Percentiles rank a stretch among this genome's conserved stretches.
These are phyloP conservation scores for Cladosporium sp. DNA, from an alignment of 2,329 filamentous ascomycete species.

Conservation along the genomic window DNA sequence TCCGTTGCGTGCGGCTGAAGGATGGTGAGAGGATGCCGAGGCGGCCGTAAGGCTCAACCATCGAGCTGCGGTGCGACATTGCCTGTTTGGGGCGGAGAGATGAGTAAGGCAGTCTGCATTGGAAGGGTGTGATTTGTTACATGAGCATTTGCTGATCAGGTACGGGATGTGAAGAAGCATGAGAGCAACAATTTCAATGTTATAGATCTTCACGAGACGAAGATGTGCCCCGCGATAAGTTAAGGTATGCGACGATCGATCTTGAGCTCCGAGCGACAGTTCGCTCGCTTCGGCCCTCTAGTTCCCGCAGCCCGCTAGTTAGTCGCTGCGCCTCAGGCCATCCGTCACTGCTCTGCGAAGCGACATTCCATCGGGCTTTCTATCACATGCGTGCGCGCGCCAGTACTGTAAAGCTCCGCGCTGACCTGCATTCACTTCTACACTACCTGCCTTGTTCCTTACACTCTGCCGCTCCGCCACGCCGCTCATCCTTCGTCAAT, in stretches of 20 bases:
- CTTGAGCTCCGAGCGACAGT: neutral
- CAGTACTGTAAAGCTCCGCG: neutral
- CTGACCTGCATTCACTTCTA: neutral
- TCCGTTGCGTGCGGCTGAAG: neutral
- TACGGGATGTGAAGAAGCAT: neutral
- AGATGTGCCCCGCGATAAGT: neutral
- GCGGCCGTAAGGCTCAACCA: neutral
- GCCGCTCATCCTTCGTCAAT: neutral
- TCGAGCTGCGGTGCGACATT: neutral
- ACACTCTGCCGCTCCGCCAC: constrained; percentile 1
- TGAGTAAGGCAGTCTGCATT: neutral
- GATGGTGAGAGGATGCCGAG: neutral
- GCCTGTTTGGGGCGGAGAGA: neutral
- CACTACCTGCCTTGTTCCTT: neutral
- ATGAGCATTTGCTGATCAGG: neutral
- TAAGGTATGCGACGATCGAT: neutral
- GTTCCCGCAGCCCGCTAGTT: neutral
- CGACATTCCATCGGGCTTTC: neutral
- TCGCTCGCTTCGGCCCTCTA: neutral
- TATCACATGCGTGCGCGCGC: neutral
- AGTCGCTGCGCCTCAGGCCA: constrained; percentile 1
- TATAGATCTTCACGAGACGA: neutral
- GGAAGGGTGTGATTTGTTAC: neutral
- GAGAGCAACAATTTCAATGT: neutral
- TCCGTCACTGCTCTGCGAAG: constrained; percentile 1